These are phyloP conservation scores for Diutina mesorugosa DNA, from an alignment of 1,139 yeast species.

Conservation along the genomic window DNA sequence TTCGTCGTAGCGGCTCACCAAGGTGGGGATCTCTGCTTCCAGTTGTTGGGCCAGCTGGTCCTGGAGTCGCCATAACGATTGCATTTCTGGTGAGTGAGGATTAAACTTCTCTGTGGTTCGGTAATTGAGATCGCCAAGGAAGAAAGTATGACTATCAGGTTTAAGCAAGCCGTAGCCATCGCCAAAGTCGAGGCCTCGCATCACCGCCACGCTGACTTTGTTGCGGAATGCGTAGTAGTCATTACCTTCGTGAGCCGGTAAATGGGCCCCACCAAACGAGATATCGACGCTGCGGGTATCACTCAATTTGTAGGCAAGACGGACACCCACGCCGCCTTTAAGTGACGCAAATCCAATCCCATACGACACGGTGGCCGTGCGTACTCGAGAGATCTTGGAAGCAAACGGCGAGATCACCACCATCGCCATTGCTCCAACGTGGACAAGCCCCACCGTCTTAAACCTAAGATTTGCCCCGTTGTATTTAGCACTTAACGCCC, in stretches of 20 bases:
- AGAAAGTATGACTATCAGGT: slow-evolving; percentile 46
- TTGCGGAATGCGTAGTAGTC: slow-evolving; percentile 36
- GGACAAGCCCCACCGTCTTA: slow-evolving; percentile 30
- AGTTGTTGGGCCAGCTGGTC: slow-evolving; percentile 9
- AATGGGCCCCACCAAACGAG: slow-evolving; percentile 59
- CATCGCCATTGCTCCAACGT: slow-evolving; percentile 56
- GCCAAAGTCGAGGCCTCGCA: slow-evolving; percentile 43
- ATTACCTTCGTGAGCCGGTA: slow-evolving; percentile 67
- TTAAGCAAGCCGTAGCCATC: slow-evolving; percentile 48
- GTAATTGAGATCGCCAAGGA: slow-evolving; percentile 80
- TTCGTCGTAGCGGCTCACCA: slow-evolving; percentile 42
- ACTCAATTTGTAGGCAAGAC: slow-evolving; percentile 23
- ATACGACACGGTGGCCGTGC: slow-evolving; percentile 27
- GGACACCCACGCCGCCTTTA: slow-evolving; percentile 63
- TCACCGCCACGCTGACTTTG: slow-evolving; percentile 33
- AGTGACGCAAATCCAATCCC: slow-evolving; percentile 52
- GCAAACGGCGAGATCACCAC: slow-evolving; percentile 37
- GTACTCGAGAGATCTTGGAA: slow-evolving; percentile 17
- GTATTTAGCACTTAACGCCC: slow-evolving; percentile 22
- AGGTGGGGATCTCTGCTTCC: slow-evolving; percentile 9
- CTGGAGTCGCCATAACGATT: slow-evolving; percentile 12
- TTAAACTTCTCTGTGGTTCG: slow-evolving; percentile 32
- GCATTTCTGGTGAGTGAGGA: background rate
- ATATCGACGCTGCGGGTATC: slow-evolving; percentile 15
- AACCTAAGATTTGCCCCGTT: slow-evolving; percentile 13